These are phyloP conservation scores for barrel medic (Medicago truncatula) DNA, from an alignment of 306 rosid genomes.

Conservation along the genomic window MtrunA17r5.0-ANR NC_053045.1:3015001-3015500, in stretches of 20 bases:
- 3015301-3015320: constrained; percentile 36
- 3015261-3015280: constrained; percentile 39
- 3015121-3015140: constrained; percentile 53
- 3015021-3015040: constrained; percentile 67
- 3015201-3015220: constrained; percentile 37
- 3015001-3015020: constrained; percentile 76
- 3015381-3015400: constrained; percentile 17
- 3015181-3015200: constrained; percentile 36
- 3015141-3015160: constrained; percentile 51
- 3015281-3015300: constrained; percentile 37
- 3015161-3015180: constrained; percentile 53
- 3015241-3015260: constrained; percentile 32
- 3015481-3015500: no score
- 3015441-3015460: no score
- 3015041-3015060: constrained; percentile 56
- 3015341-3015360: constrained; percentile 26
- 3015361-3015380: constrained; percentile 8
- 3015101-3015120: constrained; percentile 78
- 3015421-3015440: neutral
- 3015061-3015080: constrained; percentile 74
- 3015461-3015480: no score
- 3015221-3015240: constrained; percentile 33
- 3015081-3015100: constrained; percentile 76
- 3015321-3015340: constrained; percentile 37
- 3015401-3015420: neutral